phyloP scores from a whole-genome alignment of 257 asterid genomes.

The Jaltomata sinuosa region DNA sequence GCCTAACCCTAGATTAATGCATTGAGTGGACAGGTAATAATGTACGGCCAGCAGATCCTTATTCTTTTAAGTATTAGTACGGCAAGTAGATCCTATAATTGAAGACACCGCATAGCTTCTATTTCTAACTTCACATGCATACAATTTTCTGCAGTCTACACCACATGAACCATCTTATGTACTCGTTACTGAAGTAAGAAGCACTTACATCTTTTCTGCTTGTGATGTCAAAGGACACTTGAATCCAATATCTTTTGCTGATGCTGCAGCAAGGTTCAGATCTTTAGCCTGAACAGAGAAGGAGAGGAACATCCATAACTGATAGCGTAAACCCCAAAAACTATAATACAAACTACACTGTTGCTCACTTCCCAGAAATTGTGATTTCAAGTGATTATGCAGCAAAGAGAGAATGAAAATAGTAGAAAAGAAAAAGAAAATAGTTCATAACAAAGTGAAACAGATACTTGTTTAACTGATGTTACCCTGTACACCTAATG shows the following conservation, averaged over 20 bases:
- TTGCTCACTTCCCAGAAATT: not conserved
- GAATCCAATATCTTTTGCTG: slow-evolving; percentile 55
- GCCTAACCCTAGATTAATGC: not conserved
- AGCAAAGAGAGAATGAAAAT: not conserved
- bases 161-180: not conserved
- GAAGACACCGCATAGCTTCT: not conserved
- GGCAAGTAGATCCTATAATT: not conserved
- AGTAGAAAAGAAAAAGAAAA: not conserved
- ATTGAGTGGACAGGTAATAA: not conserved
- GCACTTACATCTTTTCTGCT: slow-evolving; percentile 66
- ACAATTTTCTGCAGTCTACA: not conserved
- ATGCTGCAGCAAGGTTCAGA: slow-evolving; percentile 57
- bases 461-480: not conserved
- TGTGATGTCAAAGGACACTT: slow-evolving; percentile 48
- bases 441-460: not conserved
- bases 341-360: not conserved
- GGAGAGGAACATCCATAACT: not conserved
- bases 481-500: not conserved
- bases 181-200: not conserved
- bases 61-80: not conserved
- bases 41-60: not conserved
- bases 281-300: slow-evolving; percentile 69
- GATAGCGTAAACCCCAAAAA: not conserved
- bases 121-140: not conserved
- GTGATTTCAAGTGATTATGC: not conserved